Percentiles rank a stretch among this genome's conserved stretches.
These are phyloP conservation scores for Raddia guianensis DNA, from an alignment of 176 grass and related monocot genomes.

Conservation along the genomic window DNA sequence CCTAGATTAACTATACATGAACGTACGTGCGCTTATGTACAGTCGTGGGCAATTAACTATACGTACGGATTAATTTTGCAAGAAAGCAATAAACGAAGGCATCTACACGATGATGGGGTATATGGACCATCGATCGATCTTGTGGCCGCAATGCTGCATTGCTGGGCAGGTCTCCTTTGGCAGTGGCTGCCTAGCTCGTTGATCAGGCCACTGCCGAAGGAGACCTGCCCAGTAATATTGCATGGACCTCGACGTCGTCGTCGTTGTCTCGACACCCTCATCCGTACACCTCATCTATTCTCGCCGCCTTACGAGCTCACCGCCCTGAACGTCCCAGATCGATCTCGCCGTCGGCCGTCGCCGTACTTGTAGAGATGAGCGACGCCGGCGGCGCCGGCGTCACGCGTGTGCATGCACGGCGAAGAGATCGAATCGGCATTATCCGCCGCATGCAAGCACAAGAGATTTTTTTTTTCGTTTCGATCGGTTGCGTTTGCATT, in stretches of 20 bases:
- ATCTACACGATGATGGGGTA: too few relatives aligned
- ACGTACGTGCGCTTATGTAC: too few relatives aligned
- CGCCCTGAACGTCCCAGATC: conserved; percentile 18
- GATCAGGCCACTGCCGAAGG: conserved; percentile 41
- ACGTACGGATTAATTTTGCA: too few relatives aligned
- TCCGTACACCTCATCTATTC: background rate
- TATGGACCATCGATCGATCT: too few relatives aligned
- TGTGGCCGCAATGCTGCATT: conserved; percentile 42
- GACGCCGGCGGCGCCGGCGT: background rate
- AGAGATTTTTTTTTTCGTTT: background rate
- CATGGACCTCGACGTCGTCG: conserved; percentile 8
- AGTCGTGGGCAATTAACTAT: too few relatives aligned
- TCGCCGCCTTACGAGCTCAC: background rate
- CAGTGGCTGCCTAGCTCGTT: conserved; percentile 25
- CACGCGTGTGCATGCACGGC: too few relatives aligned
- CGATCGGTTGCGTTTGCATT: conserved; percentile 1
- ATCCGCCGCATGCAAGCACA: background rate
- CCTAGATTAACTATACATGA: too few relatives aligned
- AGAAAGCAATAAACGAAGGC: too few relatives aligned
- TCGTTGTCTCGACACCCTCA: background rate
- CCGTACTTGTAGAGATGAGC: conserved; percentile 37
- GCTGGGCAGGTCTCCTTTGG: conserved; percentile 81
- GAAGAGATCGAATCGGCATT: conserved; percentile 28
- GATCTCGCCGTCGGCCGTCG: background rate
- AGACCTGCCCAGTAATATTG: conserved; percentile 43